Percentiles rank a stretch among this genome's conserved stretches.
Conservation (phyloP, 768 basidiomycete genomes). For the Boletus bicolor region DNA sequence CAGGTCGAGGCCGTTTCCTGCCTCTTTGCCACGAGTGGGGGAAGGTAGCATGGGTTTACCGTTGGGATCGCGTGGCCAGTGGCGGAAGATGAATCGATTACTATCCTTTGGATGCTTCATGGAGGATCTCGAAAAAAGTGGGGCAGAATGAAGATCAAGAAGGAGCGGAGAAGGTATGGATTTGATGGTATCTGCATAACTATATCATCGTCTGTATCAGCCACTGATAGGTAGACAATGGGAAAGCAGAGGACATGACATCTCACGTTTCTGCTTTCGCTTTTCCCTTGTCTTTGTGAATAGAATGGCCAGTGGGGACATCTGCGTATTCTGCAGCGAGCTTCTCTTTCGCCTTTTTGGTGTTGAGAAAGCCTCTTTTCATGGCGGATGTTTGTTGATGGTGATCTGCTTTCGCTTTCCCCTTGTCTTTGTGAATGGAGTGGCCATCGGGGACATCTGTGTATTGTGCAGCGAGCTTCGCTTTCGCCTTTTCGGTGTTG, state of each 20-base stretch:
- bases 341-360: slow-evolving; percentile 10
- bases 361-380: slow-evolving; percentile 26
- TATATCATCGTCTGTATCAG: not conserved
- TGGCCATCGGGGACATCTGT: slow-evolving; percentile 18
- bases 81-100: slow-evolving; percentile 20
- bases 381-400: not conserved
- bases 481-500: slow-evolving; percentile 19
- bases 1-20: slow-evolving; percentile 16
- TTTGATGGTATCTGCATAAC: not conserved
- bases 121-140: not conserved
- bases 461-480: slow-evolving; percentile 6
- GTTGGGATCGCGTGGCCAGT: slow-evolving; percentile 28
- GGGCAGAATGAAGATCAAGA: slow-evolving; percentile 10
- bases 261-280: slow-evolving; percentile 5
- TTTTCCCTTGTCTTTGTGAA: not conserved
- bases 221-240: not conserved
- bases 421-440: not conserved
- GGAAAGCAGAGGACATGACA: not conserved
- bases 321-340: slow-evolving; percentile 18
- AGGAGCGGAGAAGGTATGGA: not conserved
- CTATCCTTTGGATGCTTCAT: not conserved
- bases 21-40: slow-evolving; percentile 20
- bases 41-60: slow-evolving; percentile 14
- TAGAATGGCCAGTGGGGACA: slow-evolving; percentile 5
- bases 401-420: not conserved